Percentiles rank a stretch among this genome's conserved stretches.
phyloP scores from a whole-genome alignment of 495 filamentous ascomycete genomes.

The Letharia lupina region DNA sequence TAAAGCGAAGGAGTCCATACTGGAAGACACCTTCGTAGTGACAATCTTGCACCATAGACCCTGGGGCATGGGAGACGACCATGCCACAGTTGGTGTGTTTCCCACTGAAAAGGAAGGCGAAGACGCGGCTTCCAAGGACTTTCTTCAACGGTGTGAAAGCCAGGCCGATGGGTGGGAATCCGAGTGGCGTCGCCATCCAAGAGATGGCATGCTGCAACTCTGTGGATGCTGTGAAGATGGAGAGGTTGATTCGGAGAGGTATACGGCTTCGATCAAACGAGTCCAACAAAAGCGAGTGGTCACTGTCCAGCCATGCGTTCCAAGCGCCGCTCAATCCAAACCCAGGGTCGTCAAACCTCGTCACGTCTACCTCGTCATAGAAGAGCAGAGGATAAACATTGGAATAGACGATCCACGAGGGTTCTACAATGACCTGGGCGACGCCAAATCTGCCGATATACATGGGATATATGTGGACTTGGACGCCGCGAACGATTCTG shows the following conservation, averaged over 20 bases:
- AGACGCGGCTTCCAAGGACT: neutral
- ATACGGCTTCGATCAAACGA: neutral
- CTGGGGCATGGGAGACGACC: neutral
- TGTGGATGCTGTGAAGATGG: neutral
- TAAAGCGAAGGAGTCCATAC: neutral
- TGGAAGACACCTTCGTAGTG: neutral
- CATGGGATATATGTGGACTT: neutral
- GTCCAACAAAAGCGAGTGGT: neutral
- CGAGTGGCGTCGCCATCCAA: neutral
- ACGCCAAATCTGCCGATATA: neutral
- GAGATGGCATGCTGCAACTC: neutral
- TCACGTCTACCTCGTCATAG: neutral
- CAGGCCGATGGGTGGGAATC: neutral
- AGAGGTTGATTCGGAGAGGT: neutral
- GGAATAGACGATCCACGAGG: neutral
- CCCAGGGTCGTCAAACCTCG: neutral
- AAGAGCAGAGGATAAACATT: neutral
- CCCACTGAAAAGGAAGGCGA: neutral
- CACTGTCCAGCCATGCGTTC: neutral
- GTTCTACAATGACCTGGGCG: neutral
- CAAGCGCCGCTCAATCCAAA: neutral
- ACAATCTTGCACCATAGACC: neutral
- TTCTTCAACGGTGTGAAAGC: neutral
- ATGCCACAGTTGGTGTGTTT: neutral
- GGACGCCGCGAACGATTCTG: neutral